These are phyloP conservation scores for Pythium folliculosum DNA, from an alignment of 352 stramenopile genomes.

Conservation along the genomic window DNA sequence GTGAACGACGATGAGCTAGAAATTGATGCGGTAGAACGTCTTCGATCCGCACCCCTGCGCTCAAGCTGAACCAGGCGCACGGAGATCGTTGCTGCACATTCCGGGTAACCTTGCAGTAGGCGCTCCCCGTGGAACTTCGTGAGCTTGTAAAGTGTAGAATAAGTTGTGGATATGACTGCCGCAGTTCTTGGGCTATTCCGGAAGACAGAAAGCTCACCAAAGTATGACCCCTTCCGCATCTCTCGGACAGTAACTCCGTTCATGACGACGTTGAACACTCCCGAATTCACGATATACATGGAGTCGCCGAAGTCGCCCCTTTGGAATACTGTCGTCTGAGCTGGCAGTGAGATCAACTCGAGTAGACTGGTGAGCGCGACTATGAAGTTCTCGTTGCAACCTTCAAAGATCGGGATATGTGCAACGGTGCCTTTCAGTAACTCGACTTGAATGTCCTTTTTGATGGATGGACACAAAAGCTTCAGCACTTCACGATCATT, in stretches of 20 bases:
- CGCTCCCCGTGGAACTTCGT: slow-evolving; percentile 62
- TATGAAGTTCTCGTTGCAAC: slow-evolving; percentile 58
- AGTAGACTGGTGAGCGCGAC: slow-evolving; percentile 66
- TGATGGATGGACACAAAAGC: slow-evolving; percentile 68
- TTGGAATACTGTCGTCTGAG: slow-evolving; percentile 58
- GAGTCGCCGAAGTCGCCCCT: slow-evolving; percentile 58
- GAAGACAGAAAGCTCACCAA: slow-evolving; percentile 77
- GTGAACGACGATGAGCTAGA: slow-evolving; percentile 13
- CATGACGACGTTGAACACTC: slow-evolving; percentile 63
- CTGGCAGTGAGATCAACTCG: slow-evolving; percentile 57
- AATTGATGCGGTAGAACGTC: not conserved
- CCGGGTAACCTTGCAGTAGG: slow-evolving; percentile 56
- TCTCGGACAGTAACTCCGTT: slow-evolving; percentile 63
- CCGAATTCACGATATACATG: slow-evolving; percentile 81
- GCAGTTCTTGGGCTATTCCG: slow-evolving; percentile 53
- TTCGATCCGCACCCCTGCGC: slow-evolving; percentile 4
- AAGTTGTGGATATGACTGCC: slow-evolving; percentile 60
- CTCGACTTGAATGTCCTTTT: slow-evolving; percentile 75
- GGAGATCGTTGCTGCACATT: slow-evolving; percentile 37
- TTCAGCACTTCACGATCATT: slow-evolving; percentile 74
- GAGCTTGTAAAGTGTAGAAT: slow-evolving; percentile 70
- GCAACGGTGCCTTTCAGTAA: slow-evolving; percentile 53
- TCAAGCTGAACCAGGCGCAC: slow-evolving; percentile 27
- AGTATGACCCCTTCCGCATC: slow-evolving; percentile 67
- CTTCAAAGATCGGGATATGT: slow-evolving; percentile 58